Percentiles rank a stretch among this genome's conserved stretches.
These are phyloP conservation scores for Oryza punctata DNA, from an alignment of 176 grass and related monocot species.

Conservation along the genomic window DNA sequence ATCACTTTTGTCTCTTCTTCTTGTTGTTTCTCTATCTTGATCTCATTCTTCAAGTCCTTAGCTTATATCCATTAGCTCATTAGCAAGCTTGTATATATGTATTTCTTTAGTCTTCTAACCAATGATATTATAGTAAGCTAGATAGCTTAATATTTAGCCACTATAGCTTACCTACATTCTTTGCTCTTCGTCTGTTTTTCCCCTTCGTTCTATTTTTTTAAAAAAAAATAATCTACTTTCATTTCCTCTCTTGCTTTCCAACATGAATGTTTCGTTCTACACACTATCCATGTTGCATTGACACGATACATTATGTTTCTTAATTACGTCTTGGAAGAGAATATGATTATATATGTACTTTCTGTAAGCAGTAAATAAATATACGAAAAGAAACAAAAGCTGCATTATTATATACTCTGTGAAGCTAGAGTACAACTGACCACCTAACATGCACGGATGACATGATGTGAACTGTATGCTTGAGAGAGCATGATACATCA, in stretches of 20 bases:
- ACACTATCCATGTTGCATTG: neutral
- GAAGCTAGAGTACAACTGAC: neutral
- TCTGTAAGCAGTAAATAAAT: neutral
- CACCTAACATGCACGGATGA: neutral
- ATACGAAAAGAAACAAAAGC: neutral
- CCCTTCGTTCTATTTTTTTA: neutral
- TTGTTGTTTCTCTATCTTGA: no score
- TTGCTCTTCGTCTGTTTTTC: neutral
- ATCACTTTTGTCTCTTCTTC: neutral
- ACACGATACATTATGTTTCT: neutral
- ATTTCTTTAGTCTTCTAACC: neutral
- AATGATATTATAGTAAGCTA: neutral
- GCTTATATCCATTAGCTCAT: no score
- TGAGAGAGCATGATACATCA: neutral
- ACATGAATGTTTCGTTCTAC: neutral
- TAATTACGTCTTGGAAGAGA: no score
- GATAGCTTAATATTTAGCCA: neutral
- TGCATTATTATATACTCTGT: neutral
- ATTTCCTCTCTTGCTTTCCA: neutral
- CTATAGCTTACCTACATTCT: neutral
- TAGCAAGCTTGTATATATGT: neutral
- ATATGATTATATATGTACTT: no score
- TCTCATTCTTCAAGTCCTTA: no score
- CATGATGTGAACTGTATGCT: neutral
- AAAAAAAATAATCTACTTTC: neutral